Evolutionary conservation across 2,329 filamentous ascomycete species (phyloP), one percentile per base, ranked within the genome.

Genomic region (Neofusicoccum sp.): DNA sequence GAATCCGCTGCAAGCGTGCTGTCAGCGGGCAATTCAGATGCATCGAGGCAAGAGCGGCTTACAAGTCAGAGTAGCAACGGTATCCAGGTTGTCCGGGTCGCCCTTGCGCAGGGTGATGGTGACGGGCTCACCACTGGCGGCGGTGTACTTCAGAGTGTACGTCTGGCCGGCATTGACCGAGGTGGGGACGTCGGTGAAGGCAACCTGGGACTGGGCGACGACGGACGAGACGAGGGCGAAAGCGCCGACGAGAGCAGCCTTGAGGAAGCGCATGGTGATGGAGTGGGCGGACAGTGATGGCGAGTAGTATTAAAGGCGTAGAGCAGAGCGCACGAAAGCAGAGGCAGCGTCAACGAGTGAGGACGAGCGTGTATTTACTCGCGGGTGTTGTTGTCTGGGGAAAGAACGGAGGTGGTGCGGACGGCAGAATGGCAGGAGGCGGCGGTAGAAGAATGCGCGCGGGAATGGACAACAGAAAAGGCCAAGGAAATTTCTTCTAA

Each of bases 101-200:
- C 86, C 86, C 74, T 84, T 79, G 67, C 83, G 80, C 47, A 89
- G 79, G 61, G 80, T 81, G 67, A 89, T 81, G 44, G 81, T 86
- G 41, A 84, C 83, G 6, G 82, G 79, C 76, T 81, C 12, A 29
- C 75, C 71, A 61, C 77, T 74, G 50, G 77, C 78, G 63, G 81
- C 79, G 9, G 66, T 70, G 81, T 83, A 86, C 60, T 76, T 80
- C 56, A 86, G 71, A 12, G 74, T 81, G 65, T 79, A 76, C 33
- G 78, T 76, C 68, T 83, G 70, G 52, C 85, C 85, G 61, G 80
- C 79, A 54, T 76, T 70, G 60, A 86, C 75, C 52, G 77, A 71
- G 34, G 73, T 72, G 8, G 84, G 82, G 68, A 82, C 81, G 47
- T 78, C 76, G 66, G 84, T 85, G 77, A 87, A 66, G 63, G 68